phyloP scores from a whole-genome alignment of 768 basidiomycete species.

The Rhizopogon vinicolor region DNA sequence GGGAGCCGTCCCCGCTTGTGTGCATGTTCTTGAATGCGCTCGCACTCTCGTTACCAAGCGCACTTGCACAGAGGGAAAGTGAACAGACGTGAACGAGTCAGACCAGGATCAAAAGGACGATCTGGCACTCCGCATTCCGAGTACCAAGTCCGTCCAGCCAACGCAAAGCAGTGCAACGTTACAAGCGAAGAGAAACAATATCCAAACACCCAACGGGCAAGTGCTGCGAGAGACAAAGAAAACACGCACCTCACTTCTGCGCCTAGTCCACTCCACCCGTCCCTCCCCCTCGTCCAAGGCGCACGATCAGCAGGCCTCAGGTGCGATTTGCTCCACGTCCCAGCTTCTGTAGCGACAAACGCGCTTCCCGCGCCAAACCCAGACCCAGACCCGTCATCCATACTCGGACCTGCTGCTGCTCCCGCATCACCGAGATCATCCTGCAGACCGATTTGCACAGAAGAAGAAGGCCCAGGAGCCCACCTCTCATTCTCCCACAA shows the following conservation, averaged over 20 bases:
- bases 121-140: too few species aligned
- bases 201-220: too few species aligned
- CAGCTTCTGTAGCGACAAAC: constrained; percentile 4
- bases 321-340: constrained; percentile 33
- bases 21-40: too few species aligned
- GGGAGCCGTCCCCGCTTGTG: too few species aligned
- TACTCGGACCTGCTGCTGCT: not conserved
- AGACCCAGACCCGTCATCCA: not conserved
- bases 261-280: constrained; percentile 63
- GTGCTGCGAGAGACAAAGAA: not conserved
- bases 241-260: constrained; percentile 58
- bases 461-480: constrained; percentile 15
- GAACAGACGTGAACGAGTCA: too few species aligned
- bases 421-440: constrained; percentile 10
- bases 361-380: not conserved
- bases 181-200: too few species aligned
- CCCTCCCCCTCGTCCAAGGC: constrained; percentile 67
- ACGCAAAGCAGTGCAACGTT: too few species aligned
- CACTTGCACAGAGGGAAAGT: too few species aligned
- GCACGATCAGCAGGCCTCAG: constrained; percentile 42
- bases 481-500: constrained; percentile 81
- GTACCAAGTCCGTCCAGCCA: too few species aligned
- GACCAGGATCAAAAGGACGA: too few species aligned
- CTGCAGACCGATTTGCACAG: not conserved
- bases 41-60: too few species aligned